A percentile compares a stretch with the other conserved stretches of the same genome.
phyloP scores from a whole-genome alignment of 352 stramenopile genomes.

The Pythium phragmiticola region DNA sequence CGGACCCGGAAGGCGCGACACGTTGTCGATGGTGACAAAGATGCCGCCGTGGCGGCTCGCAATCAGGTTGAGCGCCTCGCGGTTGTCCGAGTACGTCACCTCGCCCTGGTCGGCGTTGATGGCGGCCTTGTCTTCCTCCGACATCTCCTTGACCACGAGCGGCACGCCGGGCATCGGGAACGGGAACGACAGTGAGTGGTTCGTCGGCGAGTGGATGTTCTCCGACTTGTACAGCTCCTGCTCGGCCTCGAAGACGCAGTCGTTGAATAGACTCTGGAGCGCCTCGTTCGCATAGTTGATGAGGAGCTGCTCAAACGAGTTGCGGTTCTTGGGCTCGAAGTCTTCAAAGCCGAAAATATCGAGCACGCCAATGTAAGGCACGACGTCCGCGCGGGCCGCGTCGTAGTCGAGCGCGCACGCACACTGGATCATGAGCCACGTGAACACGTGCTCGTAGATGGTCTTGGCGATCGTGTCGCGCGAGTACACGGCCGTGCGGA shows the following conservation, averaged over 20 bases:
- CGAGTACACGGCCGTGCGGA: conserved; percentile 70
- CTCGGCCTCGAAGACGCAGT: conserved; percentile 85
- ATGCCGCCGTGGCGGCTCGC: conserved; percentile 78
- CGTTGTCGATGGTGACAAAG: conserved; percentile 84
- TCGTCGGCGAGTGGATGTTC: conserved; percentile 80
- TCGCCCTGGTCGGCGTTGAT: conserved; percentile 43
- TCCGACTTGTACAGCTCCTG: conserved; percentile 83
- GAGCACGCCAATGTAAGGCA: conserved; percentile 89
- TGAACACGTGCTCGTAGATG: conserved; percentile 89
- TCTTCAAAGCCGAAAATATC: conserved; percentile 94
- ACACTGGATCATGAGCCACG: conserved; percentile 86
- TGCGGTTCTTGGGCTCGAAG: conserved; percentile 86
- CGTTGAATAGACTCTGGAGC: conserved; percentile 89
- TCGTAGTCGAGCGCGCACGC: conserved; percentile 77
- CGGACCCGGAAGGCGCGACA: conserved; percentile 78
- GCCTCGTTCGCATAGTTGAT: conserved; percentile 94
- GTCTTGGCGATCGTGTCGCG: conserved; percentile 89
- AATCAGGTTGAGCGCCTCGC: conserved; percentile 83
- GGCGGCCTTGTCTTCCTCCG: conserved; percentile 40
- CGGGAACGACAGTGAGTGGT: conserved; percentile 78
- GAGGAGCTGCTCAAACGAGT: conserved; percentile 90
- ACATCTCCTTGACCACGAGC: conserved; percentile 33
- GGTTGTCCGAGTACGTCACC: conserved; percentile 82
- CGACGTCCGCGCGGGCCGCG: conserved; percentile 73
- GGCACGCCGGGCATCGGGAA: conserved; percentile 52